These are phyloP conservation scores for Cladosporium austrohemisphaericum DNA, from an alignment of 2,329 filamentous ascomycete genomes.

Conservation along the genomic window DNA sequence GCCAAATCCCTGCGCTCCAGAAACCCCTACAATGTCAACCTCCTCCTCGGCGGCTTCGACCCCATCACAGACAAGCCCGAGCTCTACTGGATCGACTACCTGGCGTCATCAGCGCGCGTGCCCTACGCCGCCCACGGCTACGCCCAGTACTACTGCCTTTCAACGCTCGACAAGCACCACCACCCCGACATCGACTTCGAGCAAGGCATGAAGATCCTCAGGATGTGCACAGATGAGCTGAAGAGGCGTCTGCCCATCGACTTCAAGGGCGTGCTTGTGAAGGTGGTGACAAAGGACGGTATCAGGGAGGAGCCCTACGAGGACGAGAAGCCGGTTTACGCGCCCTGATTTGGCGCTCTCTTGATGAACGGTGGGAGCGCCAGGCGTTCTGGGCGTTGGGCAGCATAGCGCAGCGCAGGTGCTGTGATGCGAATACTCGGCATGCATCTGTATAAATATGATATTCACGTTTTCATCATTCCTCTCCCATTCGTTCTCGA, in stretches of 20 bases:
- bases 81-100: slow-evolving; percentile 96
- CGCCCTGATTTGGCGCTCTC: slow-evolving; percentile 22
- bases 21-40: slow-evolving; percentile 95
- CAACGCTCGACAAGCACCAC: slow-evolving; percentile 97
- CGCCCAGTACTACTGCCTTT: slow-evolving; percentile 98
- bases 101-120: slow-evolving; percentile 80
- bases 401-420: slow-evolving; percentile 10
- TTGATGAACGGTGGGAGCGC: slow-evolving; percentile 10
- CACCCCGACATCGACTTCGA: slow-evolving; percentile 88
- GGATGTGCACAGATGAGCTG: slow-evolving; percentile 93
- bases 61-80: slow-evolving; percentile 85
- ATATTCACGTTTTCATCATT: slow-evolving; percentile 7
- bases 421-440: slow-evolving; percentile 7
- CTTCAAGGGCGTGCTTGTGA: slow-evolving; percentile 89
- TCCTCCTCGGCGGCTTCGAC: slow-evolving; percentile 90
- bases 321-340: slow-evolving; percentile 48
- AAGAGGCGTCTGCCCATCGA: slow-evolving; percentile 96
- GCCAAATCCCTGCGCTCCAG: slow-evolving; percentile 85
- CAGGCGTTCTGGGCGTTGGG: slow-evolving; percentile 13
- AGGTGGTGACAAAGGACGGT: slow-evolving; percentile 92
- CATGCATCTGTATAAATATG: slow-evolving; percentile 15
- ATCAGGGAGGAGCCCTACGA: slow-evolving; percentile 81
- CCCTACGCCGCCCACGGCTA: slow-evolving; percentile 98
- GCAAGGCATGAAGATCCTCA: slow-evolving; percentile 85
- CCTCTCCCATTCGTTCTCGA: not conserved